Evolutionary conservation across 1,139 yeast genomes (phyloP).

Genomic region (Yamadazyma mexicana): DNA sequence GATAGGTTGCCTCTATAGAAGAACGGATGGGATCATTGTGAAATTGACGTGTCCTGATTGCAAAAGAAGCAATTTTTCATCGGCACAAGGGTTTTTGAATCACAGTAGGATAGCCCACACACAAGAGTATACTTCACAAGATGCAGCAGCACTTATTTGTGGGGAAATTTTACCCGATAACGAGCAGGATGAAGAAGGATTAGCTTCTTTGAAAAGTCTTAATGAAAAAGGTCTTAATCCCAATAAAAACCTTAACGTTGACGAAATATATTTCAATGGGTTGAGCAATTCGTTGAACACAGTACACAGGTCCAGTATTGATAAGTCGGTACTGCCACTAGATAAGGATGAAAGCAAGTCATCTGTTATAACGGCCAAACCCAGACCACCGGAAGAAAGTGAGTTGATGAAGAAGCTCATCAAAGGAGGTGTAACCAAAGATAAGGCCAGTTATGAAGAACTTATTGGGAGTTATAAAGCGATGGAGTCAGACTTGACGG

Average conservation of each 20-base stretch:
- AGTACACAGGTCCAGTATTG: conserved; percentile 11
- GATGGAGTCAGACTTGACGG: conserved; percentile 5
- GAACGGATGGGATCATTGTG: conserved; percentile 73
- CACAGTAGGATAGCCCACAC: conserved; percentile 75
- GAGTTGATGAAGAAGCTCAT: conserved; percentile 32
- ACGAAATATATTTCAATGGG: conserved; percentile 41
- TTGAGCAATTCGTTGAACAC: conserved; percentile 23
- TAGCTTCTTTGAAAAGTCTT: conserved; percentile 44
- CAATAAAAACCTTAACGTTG: conserved; percentile 37
- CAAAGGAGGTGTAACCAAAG: conserved; percentile 23
- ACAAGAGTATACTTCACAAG: conserved; percentile 72
- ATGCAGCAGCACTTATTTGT: conserved; percentile 71
- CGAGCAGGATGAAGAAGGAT: conserved; percentile 62
- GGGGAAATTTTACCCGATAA: conserved; percentile 58
- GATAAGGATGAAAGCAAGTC: conserved; percentile 6
- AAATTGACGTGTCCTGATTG: conserved; percentile 70
- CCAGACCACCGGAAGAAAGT: conserved; percentile 16
- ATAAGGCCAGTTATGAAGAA: conserved; percentile 24
- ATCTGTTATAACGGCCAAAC: too few relatives aligned
- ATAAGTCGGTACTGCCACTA: conserved; percentile 14
- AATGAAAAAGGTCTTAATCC: conserved; percentile 43
- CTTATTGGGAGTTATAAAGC: conserved; percentile 24
- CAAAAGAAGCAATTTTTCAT: conserved; percentile 66
- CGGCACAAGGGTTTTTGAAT: conserved; percentile 79
- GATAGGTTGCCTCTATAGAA: conserved; percentile 61